Evolutionary conservation across 2,329 filamentous ascomycete species (phyloP).

Genomic region (Talaromyces verruculosus): DNA sequence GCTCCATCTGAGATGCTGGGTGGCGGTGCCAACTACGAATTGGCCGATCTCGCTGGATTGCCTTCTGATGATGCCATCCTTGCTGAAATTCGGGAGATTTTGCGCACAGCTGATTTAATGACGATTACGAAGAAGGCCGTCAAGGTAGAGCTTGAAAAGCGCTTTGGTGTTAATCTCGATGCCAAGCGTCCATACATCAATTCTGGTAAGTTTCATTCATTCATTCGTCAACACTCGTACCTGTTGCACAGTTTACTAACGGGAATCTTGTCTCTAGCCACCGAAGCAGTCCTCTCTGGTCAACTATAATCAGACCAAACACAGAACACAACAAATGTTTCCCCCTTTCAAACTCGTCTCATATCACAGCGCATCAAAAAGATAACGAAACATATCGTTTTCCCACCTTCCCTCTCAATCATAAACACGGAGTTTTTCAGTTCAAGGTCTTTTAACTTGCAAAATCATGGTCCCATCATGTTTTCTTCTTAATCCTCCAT

Average conservation of each 20-base stretch:
- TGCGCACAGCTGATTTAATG: slow-evolving; percentile 92
- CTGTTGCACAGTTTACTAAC: slow-evolving; percentile 1
- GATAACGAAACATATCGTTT: slow-evolving; percentile 6
- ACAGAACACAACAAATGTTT: background rate
- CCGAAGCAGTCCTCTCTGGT: slow-evolving; percentile 75
- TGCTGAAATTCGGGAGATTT: slow-evolving; percentile 90
- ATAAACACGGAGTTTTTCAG: slow-evolving; percentile 11
- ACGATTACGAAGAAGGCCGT: slow-evolving; percentile 98
- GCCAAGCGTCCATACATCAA: slow-evolving; percentile 90
- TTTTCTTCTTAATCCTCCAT: background rate
- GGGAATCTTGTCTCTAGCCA: slow-evolving; percentile 53
- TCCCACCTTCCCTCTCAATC: background rate
- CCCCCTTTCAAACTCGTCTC: background rate
- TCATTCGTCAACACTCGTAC: background rate
- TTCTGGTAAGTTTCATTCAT: slow-evolving; percentile 64
- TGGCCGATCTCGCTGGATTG: slow-evolving; percentile 71
- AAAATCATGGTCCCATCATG: background rate
- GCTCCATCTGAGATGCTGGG: slow-evolving; percentile 71
- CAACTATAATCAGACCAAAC: slow-evolving; percentile 56
- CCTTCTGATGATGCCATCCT: slow-evolving; percentile 87
- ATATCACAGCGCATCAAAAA: slow-evolving; percentile 3
- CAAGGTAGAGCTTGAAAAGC: slow-evolving; percentile 85
- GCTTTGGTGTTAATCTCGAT: slow-evolving; percentile 85
- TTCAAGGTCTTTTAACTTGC: background rate
- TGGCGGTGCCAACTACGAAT: slow-evolving; percentile 65